These are phyloP conservation scores for Fusarium sp. DNA, from an alignment of 2,329 filamentous ascomycete species.

Conservation along the genomic window DNA sequence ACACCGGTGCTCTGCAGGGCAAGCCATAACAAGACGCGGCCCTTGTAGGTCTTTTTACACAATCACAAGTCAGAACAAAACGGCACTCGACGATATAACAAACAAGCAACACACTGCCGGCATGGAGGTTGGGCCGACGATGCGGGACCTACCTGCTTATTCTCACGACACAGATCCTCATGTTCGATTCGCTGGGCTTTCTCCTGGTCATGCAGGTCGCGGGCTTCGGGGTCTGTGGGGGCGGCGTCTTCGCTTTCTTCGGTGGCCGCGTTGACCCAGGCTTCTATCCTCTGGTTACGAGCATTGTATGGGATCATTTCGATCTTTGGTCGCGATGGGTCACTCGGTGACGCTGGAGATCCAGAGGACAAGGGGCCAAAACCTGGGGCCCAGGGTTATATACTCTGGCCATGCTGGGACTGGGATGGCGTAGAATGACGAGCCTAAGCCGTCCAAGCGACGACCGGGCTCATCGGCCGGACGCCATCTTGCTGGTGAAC, in stretches of 20 bases:
- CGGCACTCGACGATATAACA: neutral
- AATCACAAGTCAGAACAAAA: conserved; percentile 12
- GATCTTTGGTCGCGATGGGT: conserved; percentile 29
- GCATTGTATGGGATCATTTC: conserved; percentile 41
- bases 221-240: conserved; percentile 40
- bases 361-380: conserved; percentile 18
- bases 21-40: conserved; percentile 54
- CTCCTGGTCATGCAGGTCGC: conserved; percentile 44
- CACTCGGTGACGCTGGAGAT: conserved; percentile 37
- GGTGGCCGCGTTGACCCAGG: conserved; percentile 31
- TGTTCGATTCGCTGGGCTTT: conserved; percentile 44
- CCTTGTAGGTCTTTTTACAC: conserved; percentile 40
- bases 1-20: conserved; percentile 74
- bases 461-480: conserved; percentile 29
- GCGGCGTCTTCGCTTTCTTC: conserved; percentile 38
- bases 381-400: conserved; percentile 37
- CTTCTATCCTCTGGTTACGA: conserved; percentile 42
- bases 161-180: conserved; percentile 41
- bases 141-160: conserved; percentile 40
- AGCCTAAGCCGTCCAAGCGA: conserved; percentile 26
- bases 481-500: conserved; percentile 31
- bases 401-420: conserved; percentile 34
- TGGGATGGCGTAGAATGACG: conserved; percentile 35
- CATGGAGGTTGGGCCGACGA: neutral
- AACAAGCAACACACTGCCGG: neutral